Conservation (phyloP, 1,284 basidiomycete genomes). For the Boletus sp. region DNA sequence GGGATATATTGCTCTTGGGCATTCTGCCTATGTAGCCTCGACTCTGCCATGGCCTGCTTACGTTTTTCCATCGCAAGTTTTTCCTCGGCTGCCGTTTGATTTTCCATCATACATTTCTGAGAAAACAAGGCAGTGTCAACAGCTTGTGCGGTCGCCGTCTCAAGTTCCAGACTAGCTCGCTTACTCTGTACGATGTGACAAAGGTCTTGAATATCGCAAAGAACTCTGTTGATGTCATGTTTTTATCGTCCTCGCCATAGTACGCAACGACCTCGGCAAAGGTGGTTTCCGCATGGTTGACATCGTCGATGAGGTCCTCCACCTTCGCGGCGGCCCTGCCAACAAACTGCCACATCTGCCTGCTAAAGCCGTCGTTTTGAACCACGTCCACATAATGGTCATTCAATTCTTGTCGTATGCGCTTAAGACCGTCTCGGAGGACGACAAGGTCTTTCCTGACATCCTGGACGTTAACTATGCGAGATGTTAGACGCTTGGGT, state of each 20-base stretch:
- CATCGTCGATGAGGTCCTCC: slow-evolving; percentile 80
- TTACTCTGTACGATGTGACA: slow-evolving; percentile 83
- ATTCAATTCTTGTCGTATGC: slow-evolving; percentile 73
- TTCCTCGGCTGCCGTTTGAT: slow-evolving; percentile 66
- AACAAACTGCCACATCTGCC: slow-evolving; percentile 87
- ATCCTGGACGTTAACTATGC: slow-evolving; percentile 71
- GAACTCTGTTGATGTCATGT: slow-evolving; percentile 79
- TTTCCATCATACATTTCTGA: slow-evolving; percentile 84
- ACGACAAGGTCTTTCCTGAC: slow-evolving; percentile 68
- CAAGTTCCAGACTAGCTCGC: slow-evolving; percentile 18
- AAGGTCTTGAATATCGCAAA: slow-evolving; percentile 96
- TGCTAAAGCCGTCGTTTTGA: slow-evolving; percentile 72
- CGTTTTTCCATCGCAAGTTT: slow-evolving; percentile 61
- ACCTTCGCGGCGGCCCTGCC: slow-evolving; percentile 70
- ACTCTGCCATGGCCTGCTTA: slow-evolving; percentile 59
- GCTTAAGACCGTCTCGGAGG: slow-evolving; percentile 74
- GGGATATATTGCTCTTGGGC: slow-evolving; percentile 41
- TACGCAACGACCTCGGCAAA: slow-evolving; percentile 83
- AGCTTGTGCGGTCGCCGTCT: neutral
- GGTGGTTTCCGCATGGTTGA: slow-evolving; percentile 76
- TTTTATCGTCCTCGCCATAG: slow-evolving; percentile 90
- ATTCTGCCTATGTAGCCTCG: slow-evolving; percentile 54
- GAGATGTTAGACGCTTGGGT: slow-evolving; percentile 3
- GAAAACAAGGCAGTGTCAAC: slow-evolving; percentile 5
- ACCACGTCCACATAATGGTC: slow-evolving; percentile 75